phyloP scores from a whole-genome alignment of 805 yeast species.

The Yarrowia sp. region DNA sequence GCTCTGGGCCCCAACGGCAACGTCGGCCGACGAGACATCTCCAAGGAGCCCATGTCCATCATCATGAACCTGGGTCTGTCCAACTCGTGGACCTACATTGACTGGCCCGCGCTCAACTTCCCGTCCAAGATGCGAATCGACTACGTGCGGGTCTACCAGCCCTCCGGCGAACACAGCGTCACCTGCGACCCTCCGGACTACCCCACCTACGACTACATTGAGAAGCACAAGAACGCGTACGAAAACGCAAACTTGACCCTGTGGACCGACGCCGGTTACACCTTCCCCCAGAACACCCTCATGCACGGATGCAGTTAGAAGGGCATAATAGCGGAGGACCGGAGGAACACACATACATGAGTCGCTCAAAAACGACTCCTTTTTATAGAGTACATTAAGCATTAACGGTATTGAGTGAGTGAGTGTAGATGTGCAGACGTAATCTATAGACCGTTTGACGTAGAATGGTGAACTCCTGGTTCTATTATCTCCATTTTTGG shows the following conservation, averaged over 20 bases:
- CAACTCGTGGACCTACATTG: conserved; percentile 90
- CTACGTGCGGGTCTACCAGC: conserved; percentile 92
- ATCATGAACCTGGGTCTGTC: conserved; percentile 89
- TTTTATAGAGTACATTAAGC: conserved; percentile 36
- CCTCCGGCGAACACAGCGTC: conserved; percentile 61
- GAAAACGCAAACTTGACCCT: conserved; percentile 68
- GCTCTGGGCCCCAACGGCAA: conserved; percentile 93
- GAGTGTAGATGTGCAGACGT: too few relatives aligned
- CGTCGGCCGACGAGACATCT: conserved; percentile 77
- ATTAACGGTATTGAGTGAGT: conserved; percentile 8
- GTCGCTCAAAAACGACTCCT: conserved; percentile 27
- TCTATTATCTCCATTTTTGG: too few relatives aligned
- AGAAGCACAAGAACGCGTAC: conserved; percentile 73
- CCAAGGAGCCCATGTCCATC: conserved; percentile 93
- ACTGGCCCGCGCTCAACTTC: conserved; percentile 79
- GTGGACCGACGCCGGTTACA: conserved; percentile 80
- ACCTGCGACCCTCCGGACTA: conserved; percentile 87
- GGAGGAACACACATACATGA: conserved; percentile 15
- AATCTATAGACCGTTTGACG: too few relatives aligned
- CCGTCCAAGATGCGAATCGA: conserved; percentile 81
- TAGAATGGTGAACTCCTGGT: too few relatives aligned
- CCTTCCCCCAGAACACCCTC: conserved; percentile 66
- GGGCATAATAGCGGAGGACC: conserved; percentile 1
- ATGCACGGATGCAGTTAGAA: conserved; percentile 51
- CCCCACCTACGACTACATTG: conserved; percentile 87